Base-by-base conservation (phyloP, 495 filamentous ascomycete species). In the Emericellopsis terricola region DNA sequence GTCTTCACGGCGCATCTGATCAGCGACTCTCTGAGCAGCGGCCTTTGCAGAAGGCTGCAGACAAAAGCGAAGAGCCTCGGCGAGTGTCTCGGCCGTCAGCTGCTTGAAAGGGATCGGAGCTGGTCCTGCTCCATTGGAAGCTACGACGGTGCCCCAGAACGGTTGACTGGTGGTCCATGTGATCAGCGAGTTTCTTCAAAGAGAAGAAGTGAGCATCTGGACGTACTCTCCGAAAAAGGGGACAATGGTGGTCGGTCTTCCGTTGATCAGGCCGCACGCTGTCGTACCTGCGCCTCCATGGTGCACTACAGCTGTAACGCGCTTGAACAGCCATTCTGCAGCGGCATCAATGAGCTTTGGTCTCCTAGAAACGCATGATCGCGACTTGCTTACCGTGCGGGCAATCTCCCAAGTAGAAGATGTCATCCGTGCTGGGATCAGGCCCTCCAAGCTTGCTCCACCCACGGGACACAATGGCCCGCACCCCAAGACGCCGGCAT, bases 261-360 rank as follows among this genome's bases (percentile, higher is more conserved):
- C 72, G 29, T 61, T 60, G 0, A 58, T 49, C 2, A 79, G 60
- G 15, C 72, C 74, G 15, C 65, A 68, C 10, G 73, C 72, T 4
- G 73, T 79, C 0, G 74, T 79, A 13, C 74, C 73, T n/a, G 70
- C 72, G 18, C 74, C 74, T 8, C 74, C 74, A 36, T 79, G 73
- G 40, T 78, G 73, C 0, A 79, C 60, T 0, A 79, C 73, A 4
- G 55, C 59, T 13, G 67, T 50, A 0, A 78, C 73, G 29, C 64
- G 65, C 40, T 71, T 55, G 43, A 79, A 79, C 1, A 79, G 59
- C 73, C 72, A 78, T 26, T 23, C 29, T n/a, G n/a, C n/a, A n/a
- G n/a, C n/a, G n/a, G n/a, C n/a, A n/a, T n/a, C n/a, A n/a, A n/a
- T n/a, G n/a, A n/a, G n/a, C n/a, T n/a, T n/a, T n/a, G n/a, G n/a